Evolutionary conservation across 2,329 filamentous ascomycete genomes (phyloP).

Genomic region (Trichoderma sp.): DNA sequence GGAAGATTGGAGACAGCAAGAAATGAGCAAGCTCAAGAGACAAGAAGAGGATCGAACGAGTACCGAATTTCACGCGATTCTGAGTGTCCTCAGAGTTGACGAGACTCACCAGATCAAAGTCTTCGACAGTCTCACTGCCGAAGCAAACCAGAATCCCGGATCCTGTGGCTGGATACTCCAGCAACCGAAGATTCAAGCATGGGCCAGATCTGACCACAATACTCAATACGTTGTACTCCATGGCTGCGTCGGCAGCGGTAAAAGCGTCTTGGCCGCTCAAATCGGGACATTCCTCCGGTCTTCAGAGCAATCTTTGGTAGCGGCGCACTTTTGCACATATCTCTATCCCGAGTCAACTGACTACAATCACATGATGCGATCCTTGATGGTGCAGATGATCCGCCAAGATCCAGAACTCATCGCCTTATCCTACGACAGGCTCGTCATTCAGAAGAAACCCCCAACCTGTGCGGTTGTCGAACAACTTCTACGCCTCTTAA

Average conservation of each 20-base stretch:
- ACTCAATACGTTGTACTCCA: constrained; percentile 39
- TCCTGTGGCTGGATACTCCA: constrained; percentile 43
- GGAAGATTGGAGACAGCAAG: constrained; percentile 18
- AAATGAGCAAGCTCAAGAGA: neutral
- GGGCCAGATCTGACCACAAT: constrained; percentile 34
- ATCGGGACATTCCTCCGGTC: constrained; percentile 37
- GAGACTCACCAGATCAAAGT: constrained; percentile 39
- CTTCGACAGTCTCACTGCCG: constrained; percentile 35
- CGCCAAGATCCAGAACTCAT: constrained; percentile 32
- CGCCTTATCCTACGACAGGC: constrained; percentile 34
- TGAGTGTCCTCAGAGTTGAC: constrained; percentile 39
- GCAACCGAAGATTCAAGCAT: constrained; percentile 35
- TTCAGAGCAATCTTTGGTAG: constrained; percentile 29
- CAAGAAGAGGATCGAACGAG: constrained; percentile 9
- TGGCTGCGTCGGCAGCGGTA: constrained; percentile 43
- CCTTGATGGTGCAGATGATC: constrained; percentile 39
- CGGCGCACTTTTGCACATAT: constrained; percentile 43
- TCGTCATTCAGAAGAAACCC: constrained; percentile 20
- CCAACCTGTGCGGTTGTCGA: neutral
- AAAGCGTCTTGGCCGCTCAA: constrained; percentile 41
- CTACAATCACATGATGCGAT: constrained; percentile 41
- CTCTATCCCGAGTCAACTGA: constrained; percentile 37
- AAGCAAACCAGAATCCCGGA: constrained; percentile 36
- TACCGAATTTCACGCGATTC: constrained; percentile 28
- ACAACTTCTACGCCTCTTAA: constrained; percentile 6